Evolutionary conservation across 208 protist species (phyloP), one percentile per base, ranked within the genome.

Genomic region (Histomonas meleagridis): DNA sequence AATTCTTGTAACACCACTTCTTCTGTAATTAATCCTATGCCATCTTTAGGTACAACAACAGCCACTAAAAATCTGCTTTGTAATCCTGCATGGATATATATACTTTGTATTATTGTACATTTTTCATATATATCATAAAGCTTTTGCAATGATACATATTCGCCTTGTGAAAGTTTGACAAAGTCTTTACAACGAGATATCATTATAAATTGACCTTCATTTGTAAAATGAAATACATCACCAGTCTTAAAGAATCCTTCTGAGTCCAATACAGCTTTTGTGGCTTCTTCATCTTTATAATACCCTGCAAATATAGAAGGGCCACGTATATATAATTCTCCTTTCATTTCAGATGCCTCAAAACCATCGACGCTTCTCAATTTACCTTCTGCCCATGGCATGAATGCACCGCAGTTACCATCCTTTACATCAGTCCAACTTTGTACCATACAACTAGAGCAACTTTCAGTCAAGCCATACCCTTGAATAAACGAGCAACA

Each of bases 391-490:
- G 28, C n/a, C 7, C 40, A 60, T 23, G 76, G 28, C n/a, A 49
- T 4, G n/a, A 57, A 21, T 4, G 40, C 76, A 32, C 76, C 76
- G 28, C 5, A 3, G n/a, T 90, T 49, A 38, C 76, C 76, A 57
- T n/a, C 3, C 1, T 38, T 18, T 38, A 21, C 32, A 90, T 90
- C 76, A 57, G 12, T 57, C 49, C 14, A 38, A 18, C 9, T 7
- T 43, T 76, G 65, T n/a, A 5, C 65, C 9, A 4, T n/a, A 76
- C 9, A 38, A 46, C 26, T 10, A 32, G 76, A 76, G 5, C 35
- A 53, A 3, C 76, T 92, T 86, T 92, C 92, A 21, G 92, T 92
- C n/a, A 92, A 23, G 5, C 92, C 92, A 62, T 92, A 92, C 21
- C 92, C 92, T 62, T 91, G 32, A 23, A 92, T 32, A n/a, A 92